Conservation (phyloP, 129 eudicot genomes). For the Pseudognaphalium luteoalbum region DNA sequence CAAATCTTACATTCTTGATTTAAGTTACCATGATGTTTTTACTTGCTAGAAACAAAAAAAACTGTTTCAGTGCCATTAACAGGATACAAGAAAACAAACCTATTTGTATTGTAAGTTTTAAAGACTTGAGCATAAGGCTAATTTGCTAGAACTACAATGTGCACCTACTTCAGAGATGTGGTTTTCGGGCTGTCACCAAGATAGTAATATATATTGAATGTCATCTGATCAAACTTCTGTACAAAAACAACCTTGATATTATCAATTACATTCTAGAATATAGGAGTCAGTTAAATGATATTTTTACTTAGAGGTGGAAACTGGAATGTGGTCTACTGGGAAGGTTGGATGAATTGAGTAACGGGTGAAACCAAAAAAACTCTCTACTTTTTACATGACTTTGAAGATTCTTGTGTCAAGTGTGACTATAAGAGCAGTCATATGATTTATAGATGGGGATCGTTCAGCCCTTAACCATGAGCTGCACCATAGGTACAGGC, state of each 20-base stretch:
- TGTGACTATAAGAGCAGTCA: not conserved
- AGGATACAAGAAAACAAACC: not conserved
- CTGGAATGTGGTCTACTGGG: not conserved
- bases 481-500: no score
- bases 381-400: not conserved
- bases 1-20: slow-evolving; percentile 12
- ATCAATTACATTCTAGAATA: no score
- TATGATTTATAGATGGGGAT: not conserved
- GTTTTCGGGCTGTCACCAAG: not conserved
- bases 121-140: not conserved
- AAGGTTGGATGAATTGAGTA: not conserved
- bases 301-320: not conserved
- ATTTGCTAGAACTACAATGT: no score
- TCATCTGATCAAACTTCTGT: not conserved
- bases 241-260: no score
- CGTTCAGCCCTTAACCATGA: not conserved
- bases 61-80: not conserved
- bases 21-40: slow-evolving; percentile 19
- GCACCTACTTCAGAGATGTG: no score
- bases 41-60: not conserved
- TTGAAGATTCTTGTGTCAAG: not conserved
- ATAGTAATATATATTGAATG: not conserved
- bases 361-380: not conserved
- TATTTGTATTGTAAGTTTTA: not conserved
- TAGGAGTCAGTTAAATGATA: not conserved